Conservation (phyloP, 306 rosid species). For the Cicer judaicum region DNA sequence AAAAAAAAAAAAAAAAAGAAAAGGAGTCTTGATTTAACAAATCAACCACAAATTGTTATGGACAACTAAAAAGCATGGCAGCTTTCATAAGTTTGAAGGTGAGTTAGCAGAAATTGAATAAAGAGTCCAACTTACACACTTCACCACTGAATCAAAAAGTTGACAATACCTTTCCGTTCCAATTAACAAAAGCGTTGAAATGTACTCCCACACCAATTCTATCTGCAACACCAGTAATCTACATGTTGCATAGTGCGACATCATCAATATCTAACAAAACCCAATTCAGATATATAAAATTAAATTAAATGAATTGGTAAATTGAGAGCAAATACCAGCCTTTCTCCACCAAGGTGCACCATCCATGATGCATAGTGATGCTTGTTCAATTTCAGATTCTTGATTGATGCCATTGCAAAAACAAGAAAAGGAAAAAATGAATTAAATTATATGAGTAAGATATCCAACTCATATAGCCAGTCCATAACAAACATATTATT, state of each 20-base stretch:
- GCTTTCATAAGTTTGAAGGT: slow-evolving; percentile 33
- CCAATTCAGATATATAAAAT: background rate
- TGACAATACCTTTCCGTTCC: slow-evolving; percentile 76
- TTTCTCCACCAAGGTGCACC: slow-evolving; percentile 79
- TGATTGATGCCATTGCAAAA: slow-evolving; percentile 38
- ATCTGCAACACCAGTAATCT: slow-evolving; percentile 81
- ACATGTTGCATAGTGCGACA: slow-evolving; percentile 44
- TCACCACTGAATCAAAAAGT: slow-evolving; percentile 24
- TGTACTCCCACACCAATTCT: slow-evolving; percentile 88
- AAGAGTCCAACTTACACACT: slow-evolving; percentile 31
- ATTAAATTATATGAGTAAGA: background rate
- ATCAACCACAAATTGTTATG: background rate
- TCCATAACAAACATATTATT: slow-evolving; percentile 4
- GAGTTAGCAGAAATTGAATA: slow-evolving; percentile 18
- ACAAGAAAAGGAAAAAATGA: slow-evolving; percentile 13
- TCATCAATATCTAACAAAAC: slow-evolving; percentile 14
- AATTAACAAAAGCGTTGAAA: slow-evolving; percentile 86
- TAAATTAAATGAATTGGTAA: background rate
- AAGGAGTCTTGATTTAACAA: slow-evolving; percentile 16
- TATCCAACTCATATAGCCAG: slow-evolving; percentile 23
- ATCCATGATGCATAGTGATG: slow-evolving; percentile 90
- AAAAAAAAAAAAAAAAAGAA: background rate
- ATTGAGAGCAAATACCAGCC: slow-evolving; percentile 59
- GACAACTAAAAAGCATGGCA: slow-evolving; percentile 1
- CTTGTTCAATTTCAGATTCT: slow-evolving; percentile 84